These are phyloP conservation scores for Pleurotus platypus DNA, from an alignment of 768 basidiomycete genomes.

Conservation along the genomic window DNA sequence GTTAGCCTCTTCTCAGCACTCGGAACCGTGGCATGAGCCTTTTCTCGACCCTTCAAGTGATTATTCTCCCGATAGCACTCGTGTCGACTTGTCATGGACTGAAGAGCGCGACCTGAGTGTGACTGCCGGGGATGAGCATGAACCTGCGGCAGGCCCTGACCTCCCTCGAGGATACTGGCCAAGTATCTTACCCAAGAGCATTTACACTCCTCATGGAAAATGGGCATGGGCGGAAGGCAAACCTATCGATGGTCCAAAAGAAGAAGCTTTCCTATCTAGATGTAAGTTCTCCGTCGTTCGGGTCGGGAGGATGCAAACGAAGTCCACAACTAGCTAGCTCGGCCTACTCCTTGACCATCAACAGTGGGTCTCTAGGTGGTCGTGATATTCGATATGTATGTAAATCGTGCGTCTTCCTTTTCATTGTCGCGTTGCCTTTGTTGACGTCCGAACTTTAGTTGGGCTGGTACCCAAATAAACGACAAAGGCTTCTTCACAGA, in stretches of 20 bases:
- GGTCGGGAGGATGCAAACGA: background rate
- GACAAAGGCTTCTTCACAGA: background rate
- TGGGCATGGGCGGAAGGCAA: conserved; percentile 13
- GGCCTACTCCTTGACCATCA: conserved; percentile 9
- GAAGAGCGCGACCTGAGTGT: background rate
- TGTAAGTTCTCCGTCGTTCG: background rate
- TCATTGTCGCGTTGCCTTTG: background rate
- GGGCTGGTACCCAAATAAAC: background rate
- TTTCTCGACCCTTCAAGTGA: background rate
- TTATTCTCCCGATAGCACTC: background rate
- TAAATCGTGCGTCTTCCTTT: conserved; percentile 9
- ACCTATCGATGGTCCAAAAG: background rate
- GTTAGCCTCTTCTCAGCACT: conserved; percentile 1
- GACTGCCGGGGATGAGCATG: background rate
- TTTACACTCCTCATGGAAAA: conserved; percentile 11
- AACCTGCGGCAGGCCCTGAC: background rate
- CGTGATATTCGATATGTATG: conserved; percentile 9
- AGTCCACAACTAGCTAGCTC: background rate
- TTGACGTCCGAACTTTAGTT: conserved; percentile 2
- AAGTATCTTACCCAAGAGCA: background rate
- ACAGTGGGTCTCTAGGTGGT: conserved; percentile 6
- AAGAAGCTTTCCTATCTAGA: background rate
- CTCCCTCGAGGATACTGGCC: conserved; percentile 4
- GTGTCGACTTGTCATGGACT: background rate
- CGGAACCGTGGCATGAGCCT: conserved; percentile 1